Conservation (phyloP, 2,329 filamentous ascomycete genomes). For the Fusarium ambrosium region DNA sequence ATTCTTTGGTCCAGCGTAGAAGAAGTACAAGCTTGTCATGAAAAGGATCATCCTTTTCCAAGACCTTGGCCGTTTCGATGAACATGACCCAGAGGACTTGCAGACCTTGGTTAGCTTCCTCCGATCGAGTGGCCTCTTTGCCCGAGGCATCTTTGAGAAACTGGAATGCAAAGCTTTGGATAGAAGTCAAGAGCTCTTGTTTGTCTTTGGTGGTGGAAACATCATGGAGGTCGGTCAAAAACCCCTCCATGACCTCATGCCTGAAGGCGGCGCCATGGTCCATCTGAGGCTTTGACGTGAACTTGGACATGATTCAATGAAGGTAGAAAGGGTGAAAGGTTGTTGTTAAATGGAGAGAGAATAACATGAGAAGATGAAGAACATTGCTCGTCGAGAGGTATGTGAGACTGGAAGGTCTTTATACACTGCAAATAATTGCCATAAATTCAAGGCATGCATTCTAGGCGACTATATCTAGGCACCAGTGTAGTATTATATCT, state of each 20-base stretch:
- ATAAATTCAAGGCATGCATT: not conserved
- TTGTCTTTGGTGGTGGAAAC: not conserved
- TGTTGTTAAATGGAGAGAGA: not conserved
- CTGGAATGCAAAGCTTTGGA: not conserved
- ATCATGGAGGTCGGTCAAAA: not conserved
- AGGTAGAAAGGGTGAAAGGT: not conserved
- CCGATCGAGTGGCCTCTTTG: no score
- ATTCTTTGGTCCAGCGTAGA: constrained; percentile 6
- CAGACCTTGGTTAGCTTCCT: not conserved
- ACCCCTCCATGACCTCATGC: not conserved
- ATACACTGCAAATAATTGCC: not conserved
- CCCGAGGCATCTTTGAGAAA: not conserved
- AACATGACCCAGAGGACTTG: constrained; percentile 1
- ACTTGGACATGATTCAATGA: not conserved
- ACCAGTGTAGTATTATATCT: not conserved
- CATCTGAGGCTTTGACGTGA: not conserved
- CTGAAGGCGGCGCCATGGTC: not conserved
- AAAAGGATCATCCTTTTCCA: not conserved
- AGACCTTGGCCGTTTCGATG: not conserved
- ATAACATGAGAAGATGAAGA: not conserved
- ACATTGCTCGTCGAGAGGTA: not conserved
- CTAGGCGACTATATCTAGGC: not conserved
- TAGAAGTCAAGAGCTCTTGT: not conserved
- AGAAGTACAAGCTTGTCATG: constrained; percentile 12
- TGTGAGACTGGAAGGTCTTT: not conserved